These are phyloP conservation scores for Chenopodium formosanum DNA, from an alignment of 148 eudicot species.

Conservation along the genomic window DNA sequence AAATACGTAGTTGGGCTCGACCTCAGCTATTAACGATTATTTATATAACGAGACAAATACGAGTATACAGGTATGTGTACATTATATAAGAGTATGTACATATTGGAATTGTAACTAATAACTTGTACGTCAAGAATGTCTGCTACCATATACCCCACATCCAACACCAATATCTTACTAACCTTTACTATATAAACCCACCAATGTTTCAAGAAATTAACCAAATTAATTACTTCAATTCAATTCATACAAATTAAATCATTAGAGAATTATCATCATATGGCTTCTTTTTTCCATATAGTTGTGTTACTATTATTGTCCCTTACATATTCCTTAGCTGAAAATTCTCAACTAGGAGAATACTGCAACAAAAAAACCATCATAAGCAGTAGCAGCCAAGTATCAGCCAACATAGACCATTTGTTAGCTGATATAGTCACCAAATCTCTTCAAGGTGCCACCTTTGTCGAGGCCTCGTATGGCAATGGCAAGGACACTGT, in stretches of 20 bases:
- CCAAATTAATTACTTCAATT: not conserved
- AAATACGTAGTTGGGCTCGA: no score
- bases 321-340: slow-evolving; percentile 25
- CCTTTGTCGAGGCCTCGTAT: slow-evolving; percentile 44
- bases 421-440: slow-evolving; percentile 40
- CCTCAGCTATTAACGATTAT: no score
- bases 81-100: no score
- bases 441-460: slow-evolving; percentile 41
- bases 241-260: not conserved
- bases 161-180: not conserved
- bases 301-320: slow-evolving; percentile 18
- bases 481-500: slow-evolving; percentile 41
- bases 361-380: slow-evolving; percentile 44
- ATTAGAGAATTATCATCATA: not conserved
- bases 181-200: not conserved
- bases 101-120: no score
- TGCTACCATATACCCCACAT: slow-evolving; percentile 18
- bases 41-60: no score
- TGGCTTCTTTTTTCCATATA: slow-evolving; percentile 18
- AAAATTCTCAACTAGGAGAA: slow-evolving; percentile 32
- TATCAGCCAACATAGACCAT: slow-evolving; percentile 47
- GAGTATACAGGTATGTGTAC: no score
- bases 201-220: slow-evolving; percentile 5
- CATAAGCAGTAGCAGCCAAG: slow-evolving; percentile 21
- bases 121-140: slow-evolving; percentile 12